phyloP scores from a whole-genome alignment of 2,329 filamentous ascomycete species.

The Trichophyton benhamiae region DNA sequence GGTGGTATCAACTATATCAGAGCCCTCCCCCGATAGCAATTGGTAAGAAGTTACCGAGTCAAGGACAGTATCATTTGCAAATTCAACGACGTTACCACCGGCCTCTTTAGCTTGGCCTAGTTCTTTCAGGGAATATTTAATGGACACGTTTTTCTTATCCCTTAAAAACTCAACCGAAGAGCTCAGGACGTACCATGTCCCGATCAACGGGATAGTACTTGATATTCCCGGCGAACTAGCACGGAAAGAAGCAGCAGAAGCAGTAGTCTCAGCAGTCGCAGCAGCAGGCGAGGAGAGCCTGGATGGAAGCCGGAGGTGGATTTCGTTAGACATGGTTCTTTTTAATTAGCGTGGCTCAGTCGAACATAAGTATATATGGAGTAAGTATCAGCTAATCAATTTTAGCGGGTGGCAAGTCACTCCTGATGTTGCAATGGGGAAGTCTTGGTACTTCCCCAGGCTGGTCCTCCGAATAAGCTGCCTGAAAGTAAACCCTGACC shows the following conservation, averaged over 20 bases:
- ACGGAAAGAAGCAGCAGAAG: not conserved
- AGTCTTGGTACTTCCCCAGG: not conserved
- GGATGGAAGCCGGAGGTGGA: not conserved
- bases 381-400: not conserved
- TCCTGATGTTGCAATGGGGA: not conserved
- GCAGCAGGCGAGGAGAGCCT: not conserved
- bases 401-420: not conserved
- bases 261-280: not conserved
- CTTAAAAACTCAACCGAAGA: not conserved
- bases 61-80: not conserved
- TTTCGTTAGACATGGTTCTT: not conserved
- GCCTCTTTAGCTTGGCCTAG: not conserved
- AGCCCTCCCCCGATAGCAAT: not conserved
- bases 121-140: not conserved
- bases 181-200: not conserved
- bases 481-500: not conserved
- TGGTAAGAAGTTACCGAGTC: constrained; percentile 1
- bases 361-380: not conserved
- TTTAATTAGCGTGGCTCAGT: not conserved
- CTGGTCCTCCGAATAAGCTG: not conserved
- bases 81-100: not conserved
- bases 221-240: not conserved
- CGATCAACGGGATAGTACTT: not conserved
- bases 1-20: not conserved
- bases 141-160: not conserved